Conservation (phyloP, 2,329 filamentous ascomycete species). For the Fusarium sp. region DNA sequence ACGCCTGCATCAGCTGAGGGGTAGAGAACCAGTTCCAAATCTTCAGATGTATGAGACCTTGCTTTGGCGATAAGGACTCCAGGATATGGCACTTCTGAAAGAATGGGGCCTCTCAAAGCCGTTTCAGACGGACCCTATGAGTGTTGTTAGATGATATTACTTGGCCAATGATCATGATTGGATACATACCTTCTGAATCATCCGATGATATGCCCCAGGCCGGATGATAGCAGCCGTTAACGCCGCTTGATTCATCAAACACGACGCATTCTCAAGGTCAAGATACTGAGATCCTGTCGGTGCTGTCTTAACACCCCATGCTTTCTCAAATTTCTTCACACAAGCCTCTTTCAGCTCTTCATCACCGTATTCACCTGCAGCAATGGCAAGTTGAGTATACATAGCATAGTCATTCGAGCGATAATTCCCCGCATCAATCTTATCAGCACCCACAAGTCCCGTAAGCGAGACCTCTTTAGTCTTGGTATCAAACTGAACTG, state of each 20-base stretch:
- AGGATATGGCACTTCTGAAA: not conserved
- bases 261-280: not conserved
- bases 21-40: not conserved
- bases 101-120: not conserved
- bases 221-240: not conserved
- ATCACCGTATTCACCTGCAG: not conserved
- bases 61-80: not conserved
- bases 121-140: not conserved
- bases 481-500: not conserved
- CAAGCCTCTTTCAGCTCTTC: not conserved
- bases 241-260: not conserved
- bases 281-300: not conserved
- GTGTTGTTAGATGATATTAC: not conserved
- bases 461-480: not conserved
- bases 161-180: fast-evolving
- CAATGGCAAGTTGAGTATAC: not conserved
- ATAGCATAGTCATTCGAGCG: not conserved
- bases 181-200: not conserved
- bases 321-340: not conserved
- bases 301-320: not conserved
- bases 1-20: not conserved
- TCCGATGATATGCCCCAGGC: not conserved
- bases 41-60: not conserved
- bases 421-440: not conserved
- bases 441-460: not conserved